These are phyloP conservation scores for Vitis hybrid DNA, from an alignment of 177 flowering plant genomes.

Conservation along the genomic window DNA sequence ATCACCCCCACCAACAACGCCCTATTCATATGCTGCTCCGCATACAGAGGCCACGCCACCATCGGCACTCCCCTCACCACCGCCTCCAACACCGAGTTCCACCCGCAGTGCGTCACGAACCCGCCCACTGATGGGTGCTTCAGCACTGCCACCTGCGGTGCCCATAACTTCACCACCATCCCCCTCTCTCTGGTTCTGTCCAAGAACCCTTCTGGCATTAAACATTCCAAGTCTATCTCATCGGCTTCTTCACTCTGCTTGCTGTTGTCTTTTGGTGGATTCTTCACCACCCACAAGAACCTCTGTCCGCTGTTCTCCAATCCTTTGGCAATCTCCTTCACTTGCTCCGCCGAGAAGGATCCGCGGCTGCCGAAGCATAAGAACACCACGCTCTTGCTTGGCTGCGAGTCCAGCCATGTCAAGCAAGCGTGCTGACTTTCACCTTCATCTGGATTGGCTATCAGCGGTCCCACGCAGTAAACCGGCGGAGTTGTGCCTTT, in stretches of 20 bases:
- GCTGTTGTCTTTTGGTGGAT: not conserved
- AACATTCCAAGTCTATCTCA: not conserved
- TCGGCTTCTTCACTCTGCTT: constrained; percentile 1
- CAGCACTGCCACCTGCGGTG: too few relatives aligned
- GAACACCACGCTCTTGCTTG: constrained; percentile 20
- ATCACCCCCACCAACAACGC: constrained; percentile 13
- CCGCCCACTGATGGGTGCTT: too few relatives aligned
- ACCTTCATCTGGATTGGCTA: not conserved
- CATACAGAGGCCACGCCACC: constrained; percentile 19
- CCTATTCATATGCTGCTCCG: constrained; percentile 15
- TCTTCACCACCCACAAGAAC: not conserved
- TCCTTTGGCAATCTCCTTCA: constrained; percentile 27
- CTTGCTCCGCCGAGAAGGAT: constrained; percentile 15
- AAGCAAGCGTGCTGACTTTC: not conserved
- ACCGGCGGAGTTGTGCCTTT: not conserved
- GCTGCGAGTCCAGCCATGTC: constrained; percentile 28
- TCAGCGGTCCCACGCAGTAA: constrained; percentile 13
- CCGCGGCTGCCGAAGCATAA: constrained; percentile 31
- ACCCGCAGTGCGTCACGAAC: too few relatives aligned
- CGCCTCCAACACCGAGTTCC: constrained; percentile 4
- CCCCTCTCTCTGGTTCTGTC: not conserved
- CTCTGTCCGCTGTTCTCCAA: constrained; percentile 19
- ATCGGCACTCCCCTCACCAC: constrained; percentile 11
- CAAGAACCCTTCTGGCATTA: not conserved
- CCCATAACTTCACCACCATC: not conserved